These are phyloP conservation scores for Inosperma sp. DNA, from an alignment of 768 basidiomycete species.

Conservation along the genomic window DNA sequence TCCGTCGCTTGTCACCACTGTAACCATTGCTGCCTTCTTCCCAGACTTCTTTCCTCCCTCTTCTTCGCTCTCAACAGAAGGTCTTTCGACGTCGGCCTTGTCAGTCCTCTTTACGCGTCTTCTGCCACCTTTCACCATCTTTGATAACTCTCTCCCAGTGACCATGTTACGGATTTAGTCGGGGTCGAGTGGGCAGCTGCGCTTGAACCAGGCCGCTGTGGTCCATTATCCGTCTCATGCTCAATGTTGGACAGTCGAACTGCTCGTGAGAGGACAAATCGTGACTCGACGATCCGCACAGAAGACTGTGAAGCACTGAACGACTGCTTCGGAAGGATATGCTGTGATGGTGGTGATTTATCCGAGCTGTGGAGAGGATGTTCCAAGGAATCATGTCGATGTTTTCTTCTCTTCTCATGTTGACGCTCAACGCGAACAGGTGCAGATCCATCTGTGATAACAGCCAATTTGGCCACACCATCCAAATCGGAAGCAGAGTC, in stretches of 20 bases:
- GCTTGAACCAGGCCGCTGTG: too few species aligned
- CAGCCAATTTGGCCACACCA: constrained; percentile 32
- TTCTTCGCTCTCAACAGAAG: too few species aligned
- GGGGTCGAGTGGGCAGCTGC: too few species aligned
- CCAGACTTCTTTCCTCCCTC: too few species aligned
- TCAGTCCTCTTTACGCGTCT: too few species aligned
- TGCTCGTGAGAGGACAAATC: constrained; percentile 29
- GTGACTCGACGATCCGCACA: constrained; percentile 29
- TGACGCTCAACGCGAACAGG: constrained; percentile 29
- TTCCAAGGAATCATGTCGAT: constrained; percentile 27
- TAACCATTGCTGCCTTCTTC: too few species aligned
- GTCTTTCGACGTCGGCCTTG: too few species aligned
- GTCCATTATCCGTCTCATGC: constrained; percentile 38
- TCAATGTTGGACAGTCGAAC: constrained; percentile 71
- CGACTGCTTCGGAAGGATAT: constrained; percentile 41
- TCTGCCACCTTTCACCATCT: too few species aligned
- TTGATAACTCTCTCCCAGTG: too few species aligned
- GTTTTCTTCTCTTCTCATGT: constrained; percentile 11
- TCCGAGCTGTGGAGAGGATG: constrained; percentile 21
- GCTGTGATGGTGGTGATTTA: constrained; percentile 10
- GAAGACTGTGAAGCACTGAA: constrained; percentile 48
- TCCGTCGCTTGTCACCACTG: too few species aligned
- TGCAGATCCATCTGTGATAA: constrained; percentile 15
- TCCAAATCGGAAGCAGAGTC: constrained; percentile 65
- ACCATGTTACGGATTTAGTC: too few species aligned